phyloP scores from a whole-genome alignment of 2,329 filamentous ascomycete genomes.

The Pezicula neosporulosa region DNA sequence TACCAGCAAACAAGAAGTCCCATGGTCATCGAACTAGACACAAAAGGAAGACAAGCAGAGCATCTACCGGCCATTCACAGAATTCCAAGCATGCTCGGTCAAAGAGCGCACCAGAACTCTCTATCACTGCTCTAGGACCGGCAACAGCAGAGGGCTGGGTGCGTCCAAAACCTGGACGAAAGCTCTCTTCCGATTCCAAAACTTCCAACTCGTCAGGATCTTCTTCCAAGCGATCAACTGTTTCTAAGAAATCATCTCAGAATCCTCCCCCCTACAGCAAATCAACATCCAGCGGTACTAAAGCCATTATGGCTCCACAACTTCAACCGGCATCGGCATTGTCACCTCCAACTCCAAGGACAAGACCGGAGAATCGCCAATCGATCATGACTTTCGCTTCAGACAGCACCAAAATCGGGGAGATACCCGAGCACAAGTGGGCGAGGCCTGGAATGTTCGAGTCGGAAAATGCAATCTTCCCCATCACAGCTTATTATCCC shows the following conservation, averaged over 20 bases:
- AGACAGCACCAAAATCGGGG: conserved; percentile 43
- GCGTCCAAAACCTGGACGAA: conserved; percentile 14
- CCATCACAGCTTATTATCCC: conserved; percentile 17
- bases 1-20: neutral
- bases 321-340: neutral
- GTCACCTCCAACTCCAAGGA: neutral
- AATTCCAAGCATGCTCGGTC: conserved; percentile 8
- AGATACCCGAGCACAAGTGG: conserved; percentile 31
- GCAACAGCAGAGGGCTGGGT: conserved; percentile 22
- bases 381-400: conserved; percentile 36
- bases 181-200: conserved; percentile 6
- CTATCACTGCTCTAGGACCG: conserved; percentile 16
- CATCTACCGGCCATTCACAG: neutral
- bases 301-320: neutral
- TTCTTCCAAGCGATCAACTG: neutral
- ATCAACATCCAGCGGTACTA: neutral
- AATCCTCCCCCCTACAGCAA: neutral
- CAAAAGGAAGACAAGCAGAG: conserved; percentile 3
- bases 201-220: neutral
- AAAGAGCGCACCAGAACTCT: conserved; percentile 15
- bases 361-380: conserved; percentile 14
- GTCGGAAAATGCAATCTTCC: conserved; percentile 9
- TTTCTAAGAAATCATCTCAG: neutral
- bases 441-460: neutral
- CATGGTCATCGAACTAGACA: conserved; percentile 2